These are phyloP conservation scores for Scortechinia acanthostroma DNA, from an alignment of 2,329 filamentous ascomycete species.

Conservation along the genomic window DNA sequence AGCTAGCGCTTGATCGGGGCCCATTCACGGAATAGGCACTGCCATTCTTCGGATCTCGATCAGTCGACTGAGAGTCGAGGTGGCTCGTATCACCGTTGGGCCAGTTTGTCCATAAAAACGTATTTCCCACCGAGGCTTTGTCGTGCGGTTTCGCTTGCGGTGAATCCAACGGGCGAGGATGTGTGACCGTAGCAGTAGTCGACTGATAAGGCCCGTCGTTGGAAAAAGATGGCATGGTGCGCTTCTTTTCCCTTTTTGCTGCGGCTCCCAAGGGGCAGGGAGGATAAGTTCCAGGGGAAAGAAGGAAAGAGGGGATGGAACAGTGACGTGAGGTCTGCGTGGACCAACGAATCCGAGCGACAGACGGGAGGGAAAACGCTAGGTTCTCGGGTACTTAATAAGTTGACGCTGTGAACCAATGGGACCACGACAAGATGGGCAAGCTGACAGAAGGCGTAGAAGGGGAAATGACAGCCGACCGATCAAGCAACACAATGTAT, in stretches of 20 bases:
- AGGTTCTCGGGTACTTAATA: too few species aligned
- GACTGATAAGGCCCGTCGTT: slow-evolving; percentile 21
- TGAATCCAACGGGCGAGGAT: slow-evolving; percentile 26
- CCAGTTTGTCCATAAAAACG: slow-evolving; percentile 34
- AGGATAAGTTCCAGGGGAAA: too few species aligned
- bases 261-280: too few species aligned
- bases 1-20: not conserved
- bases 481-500: too few species aligned
- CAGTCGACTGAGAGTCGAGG: slow-evolving; percentile 12
- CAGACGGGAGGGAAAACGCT: slow-evolving; percentile 6
- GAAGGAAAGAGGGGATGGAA: slow-evolving; percentile 4
- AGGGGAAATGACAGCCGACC: too few species aligned
- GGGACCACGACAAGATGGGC: too few species aligned
- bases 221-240: slow-evolving; percentile 27
- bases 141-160: slow-evolving; percentile 29
- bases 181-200: slow-evolving; percentile 18
- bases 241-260: too few species aligned
- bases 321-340: slow-evolving; percentile 7
- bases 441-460: too few species aligned
- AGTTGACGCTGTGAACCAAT: too few species aligned
- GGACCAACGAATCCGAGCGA: slow-evolving; percentile 4
- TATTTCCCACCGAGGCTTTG: slow-evolving; percentile 29
- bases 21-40: slow-evolving; percentile 1
- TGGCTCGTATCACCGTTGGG: slow-evolving; percentile 29
- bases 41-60: slow-evolving; percentile 1